Evolutionary conservation across 441 rosid genomes (phyloP), one percentile per base, ranked within the genome.

Genomic region (Iberis amara): DNA sequence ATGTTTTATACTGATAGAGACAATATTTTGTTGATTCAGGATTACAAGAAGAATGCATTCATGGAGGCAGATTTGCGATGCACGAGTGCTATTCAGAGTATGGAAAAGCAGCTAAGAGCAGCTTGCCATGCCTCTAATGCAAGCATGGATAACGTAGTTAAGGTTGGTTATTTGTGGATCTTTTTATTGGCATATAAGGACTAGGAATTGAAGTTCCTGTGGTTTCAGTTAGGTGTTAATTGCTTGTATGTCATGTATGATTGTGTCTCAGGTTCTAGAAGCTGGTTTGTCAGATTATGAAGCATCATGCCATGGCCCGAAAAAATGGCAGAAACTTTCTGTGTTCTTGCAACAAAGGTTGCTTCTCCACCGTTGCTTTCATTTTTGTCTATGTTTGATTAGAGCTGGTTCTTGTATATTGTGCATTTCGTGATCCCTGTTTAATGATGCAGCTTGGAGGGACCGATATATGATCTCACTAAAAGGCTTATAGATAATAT

Each of bases 71-170:
- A 94, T 47, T 28, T 85, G 70, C 72, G 33, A 21, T 89, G 97
- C 70, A 76, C 90, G 49, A 81, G 65, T 67, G 48, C 81, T 40
- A 69, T 86, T 42, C 97, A 78, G 66, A 79, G 81, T 49, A 89
- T 94, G 99, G 99, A 85, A 66, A 86, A 78, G 79, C 86, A 81
- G 62, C 74, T 94, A 65, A 79, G 99, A 69, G 79, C 94, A 55
- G 97, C 97, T 68, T 94, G 99, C 64, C 87, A 86, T 76, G 75
- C 92, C 68, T 76, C 86, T 51, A 82, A 80, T 76, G 85, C 89
- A 24, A 83, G 62, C 69, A 62, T 86, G 61, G 96, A 89, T 60
- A 85, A 73, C 59, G 74, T 86, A 64, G 80, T 86, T 36, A 89
- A 86, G 89, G 99, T 89, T 68, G 54, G 74, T 49, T 24, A 15